Evolutionary conservation across 345 rosid genomes (phyloP), one percentile per base, ranked within the genome.

Genomic region (Streptanthus diversifolius): DNA sequence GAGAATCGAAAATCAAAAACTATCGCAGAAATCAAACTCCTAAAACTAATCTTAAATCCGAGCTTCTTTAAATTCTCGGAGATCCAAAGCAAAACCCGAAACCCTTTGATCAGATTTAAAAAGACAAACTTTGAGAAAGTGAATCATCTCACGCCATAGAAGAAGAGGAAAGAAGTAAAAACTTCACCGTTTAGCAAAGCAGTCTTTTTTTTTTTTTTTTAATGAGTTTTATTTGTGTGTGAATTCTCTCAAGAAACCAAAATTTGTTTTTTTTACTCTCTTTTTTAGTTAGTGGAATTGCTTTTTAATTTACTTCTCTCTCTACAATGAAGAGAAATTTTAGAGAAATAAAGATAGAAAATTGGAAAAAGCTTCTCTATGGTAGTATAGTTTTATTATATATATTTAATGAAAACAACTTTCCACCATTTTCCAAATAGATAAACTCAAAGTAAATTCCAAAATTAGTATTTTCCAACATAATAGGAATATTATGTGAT

Each of bases 101-200:
- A 29, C 74, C 27, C 18, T 67, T 40, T 59, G 63, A 75, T 75
- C 55, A 14, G 63, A 66, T 47, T 2, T 14, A 12, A 33, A 75
- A 52, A 61, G 56, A 61, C 52, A 43, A 18, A 60, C 56, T 22
- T 68, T 35, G 32, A 69, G 75, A 19, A 69, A 24, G 30, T 8
- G 58, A 68, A 68, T 60, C 74, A 51, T 68, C 63, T 68, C 22
- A 60, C 47, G 73, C 74, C 49, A 68, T 68, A 40, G 63, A 15
- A 35, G 22, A 51, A 22, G 22, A 51, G 25, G 13, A 11, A 14
- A 0, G 5, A 39, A 62, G 56, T 47, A 40, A 60, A 49, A 36
- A 47, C 44, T 36, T 54, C 37, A 54, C 63, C 70, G 11, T 30
- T 18, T 18, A 17, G 3, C 45, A n/a, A 25, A 25, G 14, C 32